These are phyloP conservation scores for Cafeteria roenbergensis DNA, from an alignment of 108 stramenopile genomes.

Conservation along the genomic window DNA sequence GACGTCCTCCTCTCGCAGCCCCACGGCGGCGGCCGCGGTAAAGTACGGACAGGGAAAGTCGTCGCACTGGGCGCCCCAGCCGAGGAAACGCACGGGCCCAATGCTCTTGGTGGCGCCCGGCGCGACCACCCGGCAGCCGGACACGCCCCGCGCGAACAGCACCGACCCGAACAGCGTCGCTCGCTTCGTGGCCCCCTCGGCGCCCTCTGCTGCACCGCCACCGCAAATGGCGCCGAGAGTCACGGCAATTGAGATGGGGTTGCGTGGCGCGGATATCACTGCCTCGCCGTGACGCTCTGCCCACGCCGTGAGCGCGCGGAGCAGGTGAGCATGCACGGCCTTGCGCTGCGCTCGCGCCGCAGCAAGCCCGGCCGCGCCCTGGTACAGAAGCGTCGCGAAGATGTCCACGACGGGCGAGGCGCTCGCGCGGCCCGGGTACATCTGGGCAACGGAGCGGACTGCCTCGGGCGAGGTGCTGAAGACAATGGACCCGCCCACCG, in stretches of 20 bases:
- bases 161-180: constrained; percentile 81
- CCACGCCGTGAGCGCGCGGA: constrained; percentile 36
- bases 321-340: constrained; percentile 41
- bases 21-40: constrained; percentile 23
- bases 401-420: constrained; percentile 79
- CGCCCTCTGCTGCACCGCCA: background rate
- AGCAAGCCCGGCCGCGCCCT: constrained; percentile 57
- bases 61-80: constrained; percentile 16
- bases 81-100: constrained; percentile 1
- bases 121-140: constrained; percentile 56
- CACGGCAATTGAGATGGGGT: constrained; percentile 87
- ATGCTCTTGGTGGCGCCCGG: constrained; percentile 9
- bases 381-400: constrained; percentile 83
- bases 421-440: constrained; percentile 90
- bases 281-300: constrained; percentile 69
- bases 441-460: constrained; percentile 63
- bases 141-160: constrained; percentile 88
- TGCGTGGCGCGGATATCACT: constrained; percentile 58
- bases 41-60: constrained; percentile 18
- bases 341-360: constrained; percentile 34
- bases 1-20: constrained; percentile 11
- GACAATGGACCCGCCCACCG: constrained; percentile 82
- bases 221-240: constrained; percentile 42
- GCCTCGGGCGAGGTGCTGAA: constrained; percentile 53
- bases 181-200: constrained; percentile 23